Evolutionary conservation across 2,329 filamentous ascomycete genomes (phyloP).

Genomic region (Colletotrichum lini): DNA sequence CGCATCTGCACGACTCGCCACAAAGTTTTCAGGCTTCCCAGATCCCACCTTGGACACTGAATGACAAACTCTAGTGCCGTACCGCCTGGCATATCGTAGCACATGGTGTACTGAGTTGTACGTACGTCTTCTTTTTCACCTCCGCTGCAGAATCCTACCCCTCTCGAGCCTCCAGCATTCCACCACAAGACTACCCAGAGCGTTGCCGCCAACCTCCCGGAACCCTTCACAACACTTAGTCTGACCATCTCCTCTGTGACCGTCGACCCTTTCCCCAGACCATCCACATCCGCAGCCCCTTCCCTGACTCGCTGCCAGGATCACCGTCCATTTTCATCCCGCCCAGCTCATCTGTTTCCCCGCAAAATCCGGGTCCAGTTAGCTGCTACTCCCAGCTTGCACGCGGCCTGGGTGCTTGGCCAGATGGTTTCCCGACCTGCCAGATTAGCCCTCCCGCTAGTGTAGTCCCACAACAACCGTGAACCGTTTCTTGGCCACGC

Average conservation of each 20-base stretch:
- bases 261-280: conserved; percentile 29
- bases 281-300: conserved; percentile 27
- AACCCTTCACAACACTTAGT: neutral
- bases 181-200: conserved; percentile 16
- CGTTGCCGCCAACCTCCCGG: conserved; percentile 12
- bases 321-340: conserved; percentile 19
- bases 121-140: neutral
- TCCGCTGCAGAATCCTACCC: conserved; percentile 9
- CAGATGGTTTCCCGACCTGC: conserved; percentile 27
- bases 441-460: conserved; percentile 41
- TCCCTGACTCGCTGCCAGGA: conserved; percentile 34
- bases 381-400: conserved; percentile 9
- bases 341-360: conserved; percentile 21
- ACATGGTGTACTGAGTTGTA: neutral
- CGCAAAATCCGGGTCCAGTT: conserved; percentile 37
- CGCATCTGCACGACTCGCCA: conserved; percentile 35
- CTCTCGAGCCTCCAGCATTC: neutral
- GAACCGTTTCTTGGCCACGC: conserved; percentile 38
- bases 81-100: neutral
- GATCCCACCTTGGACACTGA: conserved; percentile 26
- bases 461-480: conserved; percentile 33
- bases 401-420: conserved; percentile 14
- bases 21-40: conserved; percentile 15
- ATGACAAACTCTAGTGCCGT: conserved; percentile 1
- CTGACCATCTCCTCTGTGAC: conserved; percentile 15